Base-by-base conservation (phyloP, 768 basidiomycete genomes). In the Russula vinacea region DNA sequence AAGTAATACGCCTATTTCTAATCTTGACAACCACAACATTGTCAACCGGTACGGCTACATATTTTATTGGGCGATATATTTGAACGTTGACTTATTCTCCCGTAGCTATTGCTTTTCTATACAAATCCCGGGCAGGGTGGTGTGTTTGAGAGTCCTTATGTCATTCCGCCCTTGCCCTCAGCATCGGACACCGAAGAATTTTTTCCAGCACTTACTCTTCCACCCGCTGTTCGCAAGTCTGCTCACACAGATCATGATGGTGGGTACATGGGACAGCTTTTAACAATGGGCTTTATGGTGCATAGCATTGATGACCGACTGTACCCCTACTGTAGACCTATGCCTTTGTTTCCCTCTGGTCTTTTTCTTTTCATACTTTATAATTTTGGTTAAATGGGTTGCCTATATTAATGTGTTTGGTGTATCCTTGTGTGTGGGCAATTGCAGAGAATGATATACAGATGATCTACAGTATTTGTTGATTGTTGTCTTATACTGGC, bases 51-150 rank as follows among this genome's bases (percentile, higher is more conserved):
- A 69, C 51, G 84, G 79, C 13, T 35, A 17, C 35, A 51, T 44
- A 53, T 58, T 50, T 55, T 50, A 58, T 45, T 58, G 32, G 9
- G 9, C 26, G 26, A 17, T 14, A 40, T 52, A 58, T 49, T 19
- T 29, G 39, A 44, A 3, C 7, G 39, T 29, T 71, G 52, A 75
- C 53, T 50, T 6, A 24, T 67, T 47, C 62, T n/a, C 39, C 56
- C n/a, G 10, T 58, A 92, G 90, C 69, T 90, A 88, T 73, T 92
- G 90, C 76, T 92, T 29, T 29, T 90, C 75, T 92, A 83, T 74
- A 91, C 90, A 3, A 90, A 90, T 1, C 69, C 78, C 4, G 82
- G 24, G 13, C 33, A 54, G 2, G 54, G 37, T 42, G 53, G 17
- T n/a, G 39, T 39, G 9, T 11, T 1, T 13, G 42, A 45, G 19